Base-by-base conservation (phyloP, 2,329 filamentous ascomycete species). In the Talaromyces sp. region DNA sequence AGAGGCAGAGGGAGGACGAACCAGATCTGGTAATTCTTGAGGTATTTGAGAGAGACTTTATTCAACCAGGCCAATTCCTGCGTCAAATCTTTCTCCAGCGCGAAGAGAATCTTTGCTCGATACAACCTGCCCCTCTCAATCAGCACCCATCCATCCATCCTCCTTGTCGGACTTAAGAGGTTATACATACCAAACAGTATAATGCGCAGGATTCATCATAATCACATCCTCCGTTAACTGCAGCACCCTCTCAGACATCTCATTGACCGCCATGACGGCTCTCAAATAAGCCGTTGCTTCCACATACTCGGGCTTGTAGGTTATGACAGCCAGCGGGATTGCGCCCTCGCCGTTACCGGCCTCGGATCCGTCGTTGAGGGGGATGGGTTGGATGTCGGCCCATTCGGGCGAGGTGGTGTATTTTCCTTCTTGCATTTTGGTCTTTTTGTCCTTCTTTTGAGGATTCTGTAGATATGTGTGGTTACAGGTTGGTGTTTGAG, bases 1-100 rank as follows among this genome's bases (percentile, higher is more conserved):
- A 17, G 1, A 43, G 22, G 4, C 8, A 4, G 1, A 22, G 40
- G 2, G 10, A 22, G 11, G 34, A 3, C 15, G 5, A 7, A 83
- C 91, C 95, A 99, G 77, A 99, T 99, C 80, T 99, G 95, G 81
- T 99, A 99, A 81, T 98, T 99, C 79, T 99, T 99, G 73, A 96
- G 88, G 76, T 97, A 90, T 65, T 87, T 84, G 61, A 96, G 82
- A 11, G 94, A 91, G 31, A 95, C 88, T 11, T 87, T 82, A 78
- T 97, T 96, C 61, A 99, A 84, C 93, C 94, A 99, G 51, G 82
- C 81, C 56, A 97, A 83, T 78, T 99, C 95, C 66, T 89, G 84
- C 2, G 82, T 79, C 53, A 95, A 81, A 63, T 88, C 81, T 58
- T 89, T 84, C 58, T 85, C 78, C 29, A 96, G 82, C 2, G 86